Conservation (phyloP, 139 green algal genomes). For the Tetraselmis chui region DNA sequence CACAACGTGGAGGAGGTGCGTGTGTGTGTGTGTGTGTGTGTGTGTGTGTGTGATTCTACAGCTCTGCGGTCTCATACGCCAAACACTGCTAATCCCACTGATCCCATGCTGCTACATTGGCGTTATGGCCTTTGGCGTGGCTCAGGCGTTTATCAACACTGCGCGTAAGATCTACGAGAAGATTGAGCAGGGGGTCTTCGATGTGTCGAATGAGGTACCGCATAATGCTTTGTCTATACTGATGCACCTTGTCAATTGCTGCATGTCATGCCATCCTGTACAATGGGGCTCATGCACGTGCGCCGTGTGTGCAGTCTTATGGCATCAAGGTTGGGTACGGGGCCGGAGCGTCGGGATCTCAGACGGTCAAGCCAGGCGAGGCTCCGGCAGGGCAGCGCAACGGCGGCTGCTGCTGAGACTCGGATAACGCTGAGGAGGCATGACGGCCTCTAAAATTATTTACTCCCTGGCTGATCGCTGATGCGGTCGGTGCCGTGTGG, state of each 20-base stretch:
- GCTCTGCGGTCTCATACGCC: no score
- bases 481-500: not conserved
- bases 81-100: no score
- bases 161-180: slow-evolving; percentile 95
- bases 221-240: slow-evolving; percentile 10
- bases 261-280: not conserved
- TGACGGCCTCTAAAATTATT: no score
- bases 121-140: not conserved
- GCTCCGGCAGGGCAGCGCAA: not conserved
- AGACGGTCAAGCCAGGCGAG: slow-evolving; percentile 32
- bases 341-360: slow-evolving; percentile 37
- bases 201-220: slow-evolving; percentile 92
- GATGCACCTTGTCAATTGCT: not conserved
- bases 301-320: slow-evolving; percentile 53
- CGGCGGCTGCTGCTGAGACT: not conserved
- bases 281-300: not conserved
- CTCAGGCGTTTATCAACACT: slow-evolving; percentile 95
- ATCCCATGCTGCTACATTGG: no score
- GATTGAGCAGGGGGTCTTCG: slow-evolving; percentile 90
- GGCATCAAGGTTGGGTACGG: slow-evolving; percentile 97
- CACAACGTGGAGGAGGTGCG: slow-evolving; percentile 95
- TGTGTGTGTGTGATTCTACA: not conserved
- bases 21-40: not conserved
- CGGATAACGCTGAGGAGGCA: not conserved
- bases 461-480: not conserved